These are phyloP conservation scores for Eimeria tenella DNA, from an alignment of 169 alveolate genomes.

Conservation along the genomic window DNA sequence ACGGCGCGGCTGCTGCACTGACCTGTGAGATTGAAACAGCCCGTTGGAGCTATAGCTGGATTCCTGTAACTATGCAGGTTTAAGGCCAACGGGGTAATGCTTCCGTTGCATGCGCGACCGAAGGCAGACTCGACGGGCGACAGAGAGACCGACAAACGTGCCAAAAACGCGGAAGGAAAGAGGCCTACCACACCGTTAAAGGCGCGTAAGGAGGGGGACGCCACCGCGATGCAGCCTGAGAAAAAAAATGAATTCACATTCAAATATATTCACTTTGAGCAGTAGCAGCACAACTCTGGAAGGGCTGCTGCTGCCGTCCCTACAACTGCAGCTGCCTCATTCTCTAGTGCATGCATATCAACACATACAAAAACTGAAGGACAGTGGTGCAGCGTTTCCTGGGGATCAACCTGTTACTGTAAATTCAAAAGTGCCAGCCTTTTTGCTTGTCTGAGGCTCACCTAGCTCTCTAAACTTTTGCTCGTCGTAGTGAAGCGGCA, in stretches of 20 bases:
- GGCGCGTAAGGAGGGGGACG: neutral
- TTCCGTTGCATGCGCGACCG: neutral
- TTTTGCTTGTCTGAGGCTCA: neutral
- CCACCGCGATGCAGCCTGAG: conserved; percentile 27
- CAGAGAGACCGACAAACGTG: neutral
- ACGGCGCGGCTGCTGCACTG: conserved; percentile 5
- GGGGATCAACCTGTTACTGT: neutral
- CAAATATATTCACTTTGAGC: no score
- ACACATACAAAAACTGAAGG: neutral
- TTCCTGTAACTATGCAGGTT: neutral
- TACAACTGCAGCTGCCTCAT: no score
- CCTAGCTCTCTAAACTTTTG: conserved; percentile 15
- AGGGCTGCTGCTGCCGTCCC: no score
- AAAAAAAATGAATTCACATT: neutral
- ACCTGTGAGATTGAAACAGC: neutral
- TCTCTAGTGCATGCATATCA: no score
- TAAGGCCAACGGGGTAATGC: neutral
- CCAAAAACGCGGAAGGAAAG: conserved; percentile 3
- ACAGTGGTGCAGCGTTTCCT: neutral
- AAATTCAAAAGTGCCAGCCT: neutral
- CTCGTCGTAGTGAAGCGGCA: neutral
- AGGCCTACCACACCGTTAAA: neutral
- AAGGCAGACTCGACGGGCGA: neutral
- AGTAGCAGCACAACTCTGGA: no score
- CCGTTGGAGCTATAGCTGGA: neutral